Conservation (phyloP, 495 filamentous ascomycete species). For the Aspergillus ellipticus region DNA sequence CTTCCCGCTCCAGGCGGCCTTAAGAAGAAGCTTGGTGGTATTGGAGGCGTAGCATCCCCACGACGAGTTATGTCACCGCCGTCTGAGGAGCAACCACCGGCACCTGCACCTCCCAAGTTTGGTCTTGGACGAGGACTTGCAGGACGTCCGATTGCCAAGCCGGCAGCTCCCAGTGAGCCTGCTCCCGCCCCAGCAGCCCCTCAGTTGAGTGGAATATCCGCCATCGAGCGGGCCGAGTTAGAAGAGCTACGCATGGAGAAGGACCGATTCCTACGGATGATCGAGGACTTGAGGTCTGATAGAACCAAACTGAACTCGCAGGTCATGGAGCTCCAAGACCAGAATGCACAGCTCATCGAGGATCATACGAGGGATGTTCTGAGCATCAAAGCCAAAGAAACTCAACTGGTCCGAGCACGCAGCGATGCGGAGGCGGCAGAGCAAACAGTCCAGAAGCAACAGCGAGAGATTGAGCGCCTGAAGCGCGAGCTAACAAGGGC, state of each 20-base stretch:
- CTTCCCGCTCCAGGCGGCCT: slow-evolving; percentile 56
- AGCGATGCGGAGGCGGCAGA: slow-evolving; percentile 88
- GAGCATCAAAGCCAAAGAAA: slow-evolving; percentile 96
- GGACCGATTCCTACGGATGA: slow-evolving; percentile 65
- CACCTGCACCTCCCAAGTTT: slow-evolving; percentile 59
- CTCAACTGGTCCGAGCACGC: slow-evolving; percentile 86
- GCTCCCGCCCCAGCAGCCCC: slow-evolving; percentile 41
- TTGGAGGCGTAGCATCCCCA: slow-evolving; percentile 61
- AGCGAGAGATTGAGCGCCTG: slow-evolving; percentile 85
- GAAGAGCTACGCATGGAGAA: slow-evolving; percentile 82
- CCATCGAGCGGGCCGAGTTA: slow-evolving; percentile 80
- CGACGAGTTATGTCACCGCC: slow-evolving; percentile 51
- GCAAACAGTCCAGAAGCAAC: slow-evolving; percentile 72
- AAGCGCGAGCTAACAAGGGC: slow-evolving; percentile 67
- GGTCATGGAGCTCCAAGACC: slow-evolving; percentile 84
- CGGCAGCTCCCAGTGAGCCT: slow-evolving; percentile 46
- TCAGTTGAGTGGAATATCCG: slow-evolving; percentile 56
- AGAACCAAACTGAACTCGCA: slow-evolving; percentile 70
- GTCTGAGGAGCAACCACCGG: slow-evolving; percentile 54
- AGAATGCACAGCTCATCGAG: slow-evolving; percentile 95
- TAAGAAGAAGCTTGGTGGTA: slow-evolving; percentile 60
- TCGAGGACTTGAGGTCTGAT: slow-evolving; percentile 74
- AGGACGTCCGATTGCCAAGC: slow-evolving; percentile 81
- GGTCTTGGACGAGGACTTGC: slow-evolving; percentile 75
- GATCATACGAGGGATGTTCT: slow-evolving; percentile 94